A percentile compares a stretch with the other conserved stretches of the same genome.
Conservation (phyloP, 176 grass and related monocot species). For the Paspalum notatum region DNA sequence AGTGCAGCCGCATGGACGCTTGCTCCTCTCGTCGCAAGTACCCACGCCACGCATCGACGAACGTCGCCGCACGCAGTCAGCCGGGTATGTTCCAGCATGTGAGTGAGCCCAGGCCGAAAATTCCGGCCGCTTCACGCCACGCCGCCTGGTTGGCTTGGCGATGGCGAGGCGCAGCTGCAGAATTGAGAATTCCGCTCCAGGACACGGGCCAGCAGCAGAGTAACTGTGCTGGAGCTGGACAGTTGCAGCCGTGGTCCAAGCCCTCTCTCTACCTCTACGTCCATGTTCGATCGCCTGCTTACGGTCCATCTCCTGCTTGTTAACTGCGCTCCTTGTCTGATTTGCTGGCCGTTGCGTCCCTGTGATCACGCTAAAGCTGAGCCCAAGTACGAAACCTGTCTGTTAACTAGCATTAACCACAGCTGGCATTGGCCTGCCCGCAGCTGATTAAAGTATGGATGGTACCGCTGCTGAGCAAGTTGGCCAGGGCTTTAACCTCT, state of each 20-base stretch:
- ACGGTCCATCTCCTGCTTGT: neutral
- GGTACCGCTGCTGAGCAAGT: neutral
- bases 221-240: too few relatives aligned
- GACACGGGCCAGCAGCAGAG: too few relatives aligned
- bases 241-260: neutral
- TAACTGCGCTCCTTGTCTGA: neutral
- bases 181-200: too few relatives aligned
- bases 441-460: neutral
- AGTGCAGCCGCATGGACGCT: neutral
- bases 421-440: neutral
- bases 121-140: too few relatives aligned
- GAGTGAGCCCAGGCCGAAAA: neutral
- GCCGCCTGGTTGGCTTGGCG: too few relatives aligned
- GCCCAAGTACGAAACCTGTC: neutral
- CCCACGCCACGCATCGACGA: neutral
- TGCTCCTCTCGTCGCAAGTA: neutral
- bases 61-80: neutral
- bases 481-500: neutral
- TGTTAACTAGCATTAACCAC: constrained; percentile 12
- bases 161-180: too few relatives aligned
- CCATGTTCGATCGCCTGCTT: neutral
- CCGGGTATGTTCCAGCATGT: constrained; percentile 14
- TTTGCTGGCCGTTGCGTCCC: neutral
- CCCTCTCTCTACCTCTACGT: neutral
- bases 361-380: neutral